Evolutionary conservation across 257 asterid genomes (phyloP).

Genomic region (Verbascum thapsus): DNA sequence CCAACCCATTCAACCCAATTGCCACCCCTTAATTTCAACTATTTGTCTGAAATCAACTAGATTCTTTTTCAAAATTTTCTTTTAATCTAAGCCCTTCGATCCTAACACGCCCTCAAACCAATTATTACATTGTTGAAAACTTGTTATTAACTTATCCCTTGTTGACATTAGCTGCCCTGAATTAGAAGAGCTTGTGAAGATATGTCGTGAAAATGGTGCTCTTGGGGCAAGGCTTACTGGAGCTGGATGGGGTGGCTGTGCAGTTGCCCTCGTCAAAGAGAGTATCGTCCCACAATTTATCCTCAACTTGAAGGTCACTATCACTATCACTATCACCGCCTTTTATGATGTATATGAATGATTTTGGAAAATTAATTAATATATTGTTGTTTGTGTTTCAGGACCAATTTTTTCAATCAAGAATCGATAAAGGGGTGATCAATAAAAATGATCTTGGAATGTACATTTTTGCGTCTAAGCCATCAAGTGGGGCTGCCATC

Average conservation of each 20-base stretch:
- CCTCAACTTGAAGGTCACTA: slow-evolving; percentile 53
- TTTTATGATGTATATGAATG: too few relatives aligned
- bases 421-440: slow-evolving; percentile 57
- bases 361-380: too few relatives aligned
- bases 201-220: slow-evolving; percentile 58
- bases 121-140: too few relatives aligned
- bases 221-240: slow-evolving; percentile 74
- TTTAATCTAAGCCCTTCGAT: too few relatives aligned
- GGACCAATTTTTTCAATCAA: slow-evolving; percentile 65
- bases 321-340: too few relatives aligned
- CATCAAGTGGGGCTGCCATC: slow-evolving; percentile 76
- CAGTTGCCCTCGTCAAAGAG: slow-evolving; percentile 68
- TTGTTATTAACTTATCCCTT: not conserved
- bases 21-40: too few relatives aligned
- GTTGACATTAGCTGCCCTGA: slow-evolving; percentile 52
- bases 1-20: too few relatives aligned
- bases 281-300: slow-evolving; percentile 57
- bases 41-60: too few relatives aligned
- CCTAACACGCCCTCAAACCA: too few relatives aligned
- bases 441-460: slow-evolving; percentile 54
- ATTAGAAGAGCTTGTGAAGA: slow-evolving; percentile 61
- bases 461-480: slow-evolving; percentile 64
- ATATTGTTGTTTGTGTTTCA: slow-evolving; percentile 6
- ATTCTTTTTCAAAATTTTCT: too few relatives aligned
- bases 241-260: slow-evolving; percentile 87